Conservation (phyloP, 805 yeast species). For the Starmerella scarabaei region DNA sequence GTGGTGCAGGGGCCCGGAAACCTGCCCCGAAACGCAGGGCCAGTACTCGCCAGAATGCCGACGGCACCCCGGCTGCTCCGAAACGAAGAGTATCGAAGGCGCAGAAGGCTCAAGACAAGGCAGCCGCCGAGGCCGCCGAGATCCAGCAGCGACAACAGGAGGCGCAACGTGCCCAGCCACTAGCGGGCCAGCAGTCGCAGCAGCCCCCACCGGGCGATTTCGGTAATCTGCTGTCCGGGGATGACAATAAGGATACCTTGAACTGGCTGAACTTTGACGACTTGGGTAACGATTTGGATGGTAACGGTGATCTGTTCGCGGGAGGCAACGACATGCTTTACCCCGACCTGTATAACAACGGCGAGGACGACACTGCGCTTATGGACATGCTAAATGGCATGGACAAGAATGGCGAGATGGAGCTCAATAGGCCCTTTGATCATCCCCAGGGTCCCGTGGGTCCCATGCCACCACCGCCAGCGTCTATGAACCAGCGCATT, state of each 20-base stretch:
- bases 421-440: too few relatives aligned
- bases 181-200: slow-evolving; percentile 1
- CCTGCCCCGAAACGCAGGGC: too few relatives aligned
- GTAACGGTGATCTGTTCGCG: slow-evolving; percentile 5
- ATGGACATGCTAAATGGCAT: slow-evolving; percentile 10
- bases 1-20: too few relatives aligned
- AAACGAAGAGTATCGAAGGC: not conserved
- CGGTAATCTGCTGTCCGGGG: not conserved
- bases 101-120: not conserved
- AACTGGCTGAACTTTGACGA: slow-evolving; percentile 19
- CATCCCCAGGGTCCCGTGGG: not conserved
- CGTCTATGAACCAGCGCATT: too few relatives aligned
- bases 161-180: slow-evolving; percentile 1
- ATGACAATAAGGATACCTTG: slow-evolving; percentile 8
- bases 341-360: slow-evolving; percentile 3
- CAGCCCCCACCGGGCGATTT: not conserved
- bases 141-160: not conserved
- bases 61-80: too few relatives aligned
- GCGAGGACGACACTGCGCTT: slow-evolving; percentile 4
- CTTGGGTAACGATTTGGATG: slow-evolving; percentile 10
- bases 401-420: not conserved
- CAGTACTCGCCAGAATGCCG: too few relatives aligned
- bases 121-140: not conserved
- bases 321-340: slow-evolving; percentile 9
- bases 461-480: not conserved